Conservation (phyloP, 768 basidiomycete species). For the Lanmaoa rubissima region DNA sequence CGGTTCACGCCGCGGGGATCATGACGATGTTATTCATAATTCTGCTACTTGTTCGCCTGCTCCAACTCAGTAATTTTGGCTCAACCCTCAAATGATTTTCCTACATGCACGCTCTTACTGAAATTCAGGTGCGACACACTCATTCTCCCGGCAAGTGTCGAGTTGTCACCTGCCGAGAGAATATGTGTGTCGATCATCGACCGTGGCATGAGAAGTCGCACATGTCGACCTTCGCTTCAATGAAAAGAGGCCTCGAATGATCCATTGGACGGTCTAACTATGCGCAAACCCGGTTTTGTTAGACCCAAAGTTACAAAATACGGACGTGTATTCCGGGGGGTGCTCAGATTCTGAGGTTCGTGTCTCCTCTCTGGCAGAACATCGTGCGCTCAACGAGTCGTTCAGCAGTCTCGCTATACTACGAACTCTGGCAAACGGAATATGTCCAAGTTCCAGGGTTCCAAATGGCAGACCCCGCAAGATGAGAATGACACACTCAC, state of each 20-base stretch:
- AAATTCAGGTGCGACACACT: background rate
- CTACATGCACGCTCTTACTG: background rate
- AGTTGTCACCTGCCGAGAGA: too few species aligned
- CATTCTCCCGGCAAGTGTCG: too few species aligned
- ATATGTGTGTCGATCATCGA: too few species aligned
- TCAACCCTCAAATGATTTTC: background rate
- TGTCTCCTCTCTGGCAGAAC: background rate
- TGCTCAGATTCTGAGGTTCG: background rate
- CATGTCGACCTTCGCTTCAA: background rate
- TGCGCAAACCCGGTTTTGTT: background rate
- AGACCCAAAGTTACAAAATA: background rate
- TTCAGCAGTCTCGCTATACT: background rate
- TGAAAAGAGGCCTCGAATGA: background rate
- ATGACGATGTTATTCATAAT: background rate
- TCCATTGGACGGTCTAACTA: background rate
- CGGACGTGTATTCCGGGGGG: too few species aligned
- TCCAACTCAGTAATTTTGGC: background rate
- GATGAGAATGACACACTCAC: background rate
- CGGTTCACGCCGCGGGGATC: background rate
- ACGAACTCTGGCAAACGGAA: background rate
- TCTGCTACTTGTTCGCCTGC: too few species aligned
- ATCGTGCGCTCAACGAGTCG: background rate
- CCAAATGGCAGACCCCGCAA: background rate
- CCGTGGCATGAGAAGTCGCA: background rate
- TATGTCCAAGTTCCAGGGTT: background rate